These are phyloP conservation scores for Epichloe sp. DNA, from an alignment of 2,329 filamentous ascomycete species.

Conservation along the genomic window DNA sequence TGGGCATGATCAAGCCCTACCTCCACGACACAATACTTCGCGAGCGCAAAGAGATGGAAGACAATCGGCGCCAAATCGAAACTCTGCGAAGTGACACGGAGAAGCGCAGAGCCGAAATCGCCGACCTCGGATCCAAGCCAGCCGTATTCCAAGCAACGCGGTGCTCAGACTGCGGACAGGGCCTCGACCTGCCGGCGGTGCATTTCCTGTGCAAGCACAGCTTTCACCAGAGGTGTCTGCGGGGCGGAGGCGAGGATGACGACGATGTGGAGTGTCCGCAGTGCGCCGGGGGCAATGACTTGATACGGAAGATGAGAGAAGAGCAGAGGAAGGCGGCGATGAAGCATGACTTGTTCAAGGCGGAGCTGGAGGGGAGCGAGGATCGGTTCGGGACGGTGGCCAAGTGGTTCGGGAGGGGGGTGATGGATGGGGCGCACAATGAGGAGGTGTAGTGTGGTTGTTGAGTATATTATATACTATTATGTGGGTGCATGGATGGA, in stretches of 20 bases:
- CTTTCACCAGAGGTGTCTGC: conserved; percentile 83
- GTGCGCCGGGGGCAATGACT: conserved; percentile 73
- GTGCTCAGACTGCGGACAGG: conserved; percentile 67
- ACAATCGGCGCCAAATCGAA: conserved; percentile 67
- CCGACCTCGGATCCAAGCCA: conserved; percentile 64
- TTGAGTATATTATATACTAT: not conserved
- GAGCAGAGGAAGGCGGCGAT: conserved; percentile 78
- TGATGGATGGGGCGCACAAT: conserved; percentile 51
- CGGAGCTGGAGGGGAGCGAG: conserved; percentile 58
- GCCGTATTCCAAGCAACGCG: conserved; percentile 82
- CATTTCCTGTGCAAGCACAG: conserved; percentile 96
- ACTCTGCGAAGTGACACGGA: conserved; percentile 78
- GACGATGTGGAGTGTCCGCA: conserved; percentile 69
- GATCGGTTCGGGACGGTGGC: conserved; percentile 85
- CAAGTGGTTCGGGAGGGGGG: conserved; percentile 88
- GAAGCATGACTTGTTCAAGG: conserved; percentile 78
- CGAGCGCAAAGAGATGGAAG: conserved; percentile 71
- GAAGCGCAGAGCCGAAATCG: conserved; percentile 64
- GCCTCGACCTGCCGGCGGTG: conserved; percentile 76
- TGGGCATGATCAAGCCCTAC: conserved; percentile 95
- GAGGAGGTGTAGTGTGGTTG: conserved; percentile 13
- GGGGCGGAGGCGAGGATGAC: conserved; percentile 30
- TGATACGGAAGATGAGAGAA: conserved; percentile 73
- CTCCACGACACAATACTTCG: conserved; percentile 77
- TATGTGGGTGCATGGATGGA: not conserved